Evolutionary conservation across 495 filamentous ascomycete species (phyloP), one percentile per base, ranked within the genome.

Genomic region (Penicillium bialowiezense): DNA sequence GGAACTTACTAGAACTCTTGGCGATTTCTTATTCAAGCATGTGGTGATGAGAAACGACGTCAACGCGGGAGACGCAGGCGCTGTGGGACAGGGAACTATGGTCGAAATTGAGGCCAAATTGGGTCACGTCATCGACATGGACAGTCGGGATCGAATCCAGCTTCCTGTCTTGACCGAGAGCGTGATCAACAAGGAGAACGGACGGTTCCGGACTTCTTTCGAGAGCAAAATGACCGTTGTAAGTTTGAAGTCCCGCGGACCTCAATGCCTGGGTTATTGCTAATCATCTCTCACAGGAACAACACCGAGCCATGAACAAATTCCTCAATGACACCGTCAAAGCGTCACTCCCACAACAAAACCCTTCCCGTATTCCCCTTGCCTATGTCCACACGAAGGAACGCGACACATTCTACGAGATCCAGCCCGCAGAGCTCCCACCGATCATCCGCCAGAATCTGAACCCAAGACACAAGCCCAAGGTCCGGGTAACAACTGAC

Each of bases 91-190:
- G 43, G 83, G 80, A 4, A 78, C 87, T n/a, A 77, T 89, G 47
- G 77, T 95, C 32, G 91, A 97, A 66, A 87, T 97, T 46, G 91
- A 97, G 69, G 91, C 90, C 7, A 97, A 96, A 64, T 65, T 97
- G 14, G 92, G 92, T 41, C 83, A 79, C 34, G 66, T 96, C 13
- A 79, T 95, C 33, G 84, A 91, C 57, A 83, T 77, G 64, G 76
- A 78, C 49, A 84, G 80, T 2, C 77, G 83, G 41, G 75, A 85
- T n/a, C 78, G 90, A 29, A 68, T 92, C 31, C 63, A 64, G 2
- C 60, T 92, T 15, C 82, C 83, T 6, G 71, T 93, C 8, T 41
- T 69, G 24, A 80, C 85, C 0, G 87, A 92, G 58, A 83, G 77
- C 37, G 68, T 95, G 12, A 60, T 96, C 40, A 73, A 69, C 23